These are phyloP conservation scores for Effrenium voratum DNA, from an alignment of 73 alveolate genomes.

Conservation along the genomic window DNA sequence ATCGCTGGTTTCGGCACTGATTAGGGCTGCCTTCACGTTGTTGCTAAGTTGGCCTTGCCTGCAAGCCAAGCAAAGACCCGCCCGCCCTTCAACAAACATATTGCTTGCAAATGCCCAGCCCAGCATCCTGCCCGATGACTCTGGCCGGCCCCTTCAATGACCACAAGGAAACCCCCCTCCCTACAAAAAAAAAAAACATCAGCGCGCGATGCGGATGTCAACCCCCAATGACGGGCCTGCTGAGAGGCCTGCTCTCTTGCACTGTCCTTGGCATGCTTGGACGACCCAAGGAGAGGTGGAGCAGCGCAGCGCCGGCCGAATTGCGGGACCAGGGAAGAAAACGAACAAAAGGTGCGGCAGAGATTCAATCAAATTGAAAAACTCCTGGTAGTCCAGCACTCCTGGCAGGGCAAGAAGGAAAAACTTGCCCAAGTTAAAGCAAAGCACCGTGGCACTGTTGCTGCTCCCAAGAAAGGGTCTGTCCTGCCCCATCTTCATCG, in stretches of 20 bases:
- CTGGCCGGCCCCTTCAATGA: too few species aligned
- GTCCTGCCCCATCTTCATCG: constrained; percentile 61
- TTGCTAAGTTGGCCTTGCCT: too few species aligned
- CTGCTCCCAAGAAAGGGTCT: background rate
- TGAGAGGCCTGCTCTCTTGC: constrained; percentile 83
- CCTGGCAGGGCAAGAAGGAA: background rate
- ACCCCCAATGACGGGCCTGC: too few species aligned
- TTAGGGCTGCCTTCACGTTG: too few species aligned
- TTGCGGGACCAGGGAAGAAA: background rate
- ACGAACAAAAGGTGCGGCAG: background rate
- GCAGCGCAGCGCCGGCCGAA: background rate
- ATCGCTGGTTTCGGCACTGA: background rate
- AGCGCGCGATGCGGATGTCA: too few species aligned
- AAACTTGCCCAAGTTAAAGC: background rate
- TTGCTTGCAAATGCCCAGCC: too few species aligned
- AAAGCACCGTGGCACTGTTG: background rate
- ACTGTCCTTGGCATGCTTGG: constrained; percentile 31
- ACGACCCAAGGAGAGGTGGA: background rate
- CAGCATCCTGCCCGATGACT: too few species aligned
- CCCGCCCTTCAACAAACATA: too few species aligned
- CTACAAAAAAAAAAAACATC: too few species aligned
- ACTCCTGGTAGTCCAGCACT: constrained; percentile 78
- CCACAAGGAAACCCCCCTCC: too few species aligned
- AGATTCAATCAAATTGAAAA: constrained; percentile 31
- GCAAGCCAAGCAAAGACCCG: too few species aligned